Base-by-base conservation (phyloP, 192 early-diverging fungal genomes). In the Spizellomyces punctatus region DNA sequence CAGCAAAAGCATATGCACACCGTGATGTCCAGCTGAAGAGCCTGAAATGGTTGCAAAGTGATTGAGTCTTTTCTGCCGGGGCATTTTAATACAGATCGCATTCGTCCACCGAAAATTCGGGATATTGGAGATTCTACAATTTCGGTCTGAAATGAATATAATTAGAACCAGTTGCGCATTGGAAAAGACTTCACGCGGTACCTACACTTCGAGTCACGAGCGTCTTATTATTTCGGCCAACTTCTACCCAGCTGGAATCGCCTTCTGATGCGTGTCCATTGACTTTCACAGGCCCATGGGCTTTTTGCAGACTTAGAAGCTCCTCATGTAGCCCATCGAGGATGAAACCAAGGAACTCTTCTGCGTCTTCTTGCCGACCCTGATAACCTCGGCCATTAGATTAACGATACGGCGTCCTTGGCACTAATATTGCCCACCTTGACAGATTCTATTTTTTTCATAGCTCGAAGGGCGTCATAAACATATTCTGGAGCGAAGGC, bases 291-390 rank as follows among this genome's bases (percentile, higher is more conserved):
- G 41, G 22, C 63, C 70, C 49, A 12, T 14, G 50, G 21, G 63
- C 63, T 52, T 70, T 73, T 12, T 71, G 22, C 36, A 77, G 9
- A 8, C 43, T n/a, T 48, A 83, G 12, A 42, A 87, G 66, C 73
- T 99, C 98, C 67, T 98, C 95, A 77, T 98, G 95, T 52, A 99
- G 79, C 4, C 93, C 98, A 72, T 99, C 92, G 55, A 99, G 76
- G 7, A 99, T 73, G 72, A 92, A 97, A 56, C 91, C 91, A 68
- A 98, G 79, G 81, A 96, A 98, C 77, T 99, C 96, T 58, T 98
- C 93, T 4, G 96, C 95, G 71, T 99, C 98, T 71, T 99, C 95
- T 77, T 99, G 98, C 57, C 92, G 86, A 3, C 95, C 95, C 82
- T 80, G 46, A 71, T 43, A 16, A 80, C 16, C 6, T 41, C 5